Percentiles rank a stretch among this genome's conserved stretches.
These are phyloP conservation scores for Aegle marmelos DNA, from an alignment of 345 rosid species.

Conservation along the genomic window DNA sequence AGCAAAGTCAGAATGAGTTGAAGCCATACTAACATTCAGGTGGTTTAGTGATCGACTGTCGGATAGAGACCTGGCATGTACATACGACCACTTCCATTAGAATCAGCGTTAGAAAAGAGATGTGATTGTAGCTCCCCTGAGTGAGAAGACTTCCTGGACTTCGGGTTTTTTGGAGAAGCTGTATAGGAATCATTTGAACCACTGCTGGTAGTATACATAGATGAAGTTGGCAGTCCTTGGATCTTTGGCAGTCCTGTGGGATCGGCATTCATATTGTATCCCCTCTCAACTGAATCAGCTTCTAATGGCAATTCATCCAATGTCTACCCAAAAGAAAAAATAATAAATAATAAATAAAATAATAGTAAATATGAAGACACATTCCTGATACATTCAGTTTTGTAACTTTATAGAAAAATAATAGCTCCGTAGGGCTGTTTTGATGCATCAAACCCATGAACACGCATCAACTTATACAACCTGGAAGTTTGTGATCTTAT, in stretches of 20 bases:
- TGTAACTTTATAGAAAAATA: background rate
- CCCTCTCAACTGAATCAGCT: conserved; percentile 86
- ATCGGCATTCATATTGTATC: conserved; percentile 60
- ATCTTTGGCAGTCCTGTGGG: conserved; percentile 76
- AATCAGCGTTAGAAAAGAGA: conserved; percentile 49
- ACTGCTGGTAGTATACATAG: conserved; percentile 47
- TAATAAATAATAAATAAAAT: background rate
- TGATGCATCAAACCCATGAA: background rate
- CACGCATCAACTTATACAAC: background rate
- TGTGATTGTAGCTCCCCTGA: conserved; percentile 70
- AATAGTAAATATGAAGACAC: background rate
- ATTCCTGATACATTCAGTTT: background rate
- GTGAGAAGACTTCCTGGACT: conserved; percentile 60
- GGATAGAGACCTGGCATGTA: conserved; percentile 53
- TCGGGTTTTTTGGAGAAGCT: conserved; percentile 56
- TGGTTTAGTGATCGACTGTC: conserved; percentile 31
- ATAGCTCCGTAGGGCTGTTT: background rate
- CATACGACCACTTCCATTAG: conserved; percentile 52
- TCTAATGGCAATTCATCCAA: conserved; percentile 93
- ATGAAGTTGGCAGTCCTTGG: conserved; percentile 68
- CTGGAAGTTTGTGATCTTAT: background rate
- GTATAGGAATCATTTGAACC: conserved; percentile 49
- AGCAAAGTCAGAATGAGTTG: conserved; percentile 4
- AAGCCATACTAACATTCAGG: background rate
- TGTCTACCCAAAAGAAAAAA: conserved; percentile 41